A percentile compares a stretch with the other conserved stretches of the same genome.
These are phyloP conservation scores for Fusarium nematophilum DNA, from an alignment of 2,329 filamentous ascomycete genomes.

Conservation along the genomic window DNA sequence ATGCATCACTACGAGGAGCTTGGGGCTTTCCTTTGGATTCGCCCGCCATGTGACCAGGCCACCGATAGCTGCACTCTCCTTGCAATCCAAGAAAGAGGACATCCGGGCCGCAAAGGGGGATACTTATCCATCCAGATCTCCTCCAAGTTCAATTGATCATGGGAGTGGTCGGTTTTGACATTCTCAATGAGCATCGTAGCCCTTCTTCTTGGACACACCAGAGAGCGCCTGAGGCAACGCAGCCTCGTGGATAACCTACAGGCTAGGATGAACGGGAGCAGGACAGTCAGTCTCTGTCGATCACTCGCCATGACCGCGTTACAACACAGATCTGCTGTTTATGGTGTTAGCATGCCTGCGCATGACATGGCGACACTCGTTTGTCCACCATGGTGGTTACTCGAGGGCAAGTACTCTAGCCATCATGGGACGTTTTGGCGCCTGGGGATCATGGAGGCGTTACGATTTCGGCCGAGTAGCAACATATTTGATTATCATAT, in stretches of 20 bases:
- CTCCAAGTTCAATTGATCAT: no score
- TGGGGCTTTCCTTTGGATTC: no score
- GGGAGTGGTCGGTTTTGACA: no score
- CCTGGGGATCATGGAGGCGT: not conserved
- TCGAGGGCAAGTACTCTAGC: not conserved
- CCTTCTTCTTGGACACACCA: no score
- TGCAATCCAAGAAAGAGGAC: no score
- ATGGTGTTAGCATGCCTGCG: not conserved
- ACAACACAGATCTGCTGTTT: not conserved
- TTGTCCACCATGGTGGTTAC: not conserved
- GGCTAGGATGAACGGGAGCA: not conserved
- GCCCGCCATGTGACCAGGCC: no score
- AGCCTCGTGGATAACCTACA: not conserved
- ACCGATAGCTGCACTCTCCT: no score
- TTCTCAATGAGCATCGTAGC: no score
- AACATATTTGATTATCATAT: constrained; percentile 14
- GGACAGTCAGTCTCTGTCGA: not conserved
- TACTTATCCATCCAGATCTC: no score
- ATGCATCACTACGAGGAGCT: no score
- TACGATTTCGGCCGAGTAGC: not conserved
- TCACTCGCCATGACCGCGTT: not conserved
- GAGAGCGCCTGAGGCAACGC: not conserved
- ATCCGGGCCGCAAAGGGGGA: no score
- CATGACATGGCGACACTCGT: not conserved
- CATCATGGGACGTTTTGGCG: not conserved